A percentile compares a stretch with the other conserved stretches of the same genome.
Evolutionary conservation across 768 basidiomycete genomes (phyloP).

Genomic region (Boletus eberwhitei): DNA sequence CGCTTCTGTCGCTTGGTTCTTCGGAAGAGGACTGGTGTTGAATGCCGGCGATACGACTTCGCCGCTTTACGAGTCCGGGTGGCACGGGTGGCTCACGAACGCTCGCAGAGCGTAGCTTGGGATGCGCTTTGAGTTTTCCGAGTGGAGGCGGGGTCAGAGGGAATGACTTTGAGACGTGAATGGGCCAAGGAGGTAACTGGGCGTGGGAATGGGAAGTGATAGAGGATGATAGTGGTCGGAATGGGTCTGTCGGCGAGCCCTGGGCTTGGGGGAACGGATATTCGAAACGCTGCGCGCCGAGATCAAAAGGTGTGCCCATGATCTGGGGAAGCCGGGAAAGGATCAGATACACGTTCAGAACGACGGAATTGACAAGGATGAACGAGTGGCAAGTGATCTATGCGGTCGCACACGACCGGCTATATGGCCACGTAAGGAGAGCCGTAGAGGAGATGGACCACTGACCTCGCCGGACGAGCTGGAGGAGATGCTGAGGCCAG

Average conservation of each 20-base stretch:
- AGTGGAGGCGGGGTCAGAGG: conserved; percentile 30
- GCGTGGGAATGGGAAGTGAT: conserved; percentile 23
- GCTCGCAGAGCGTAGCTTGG: conserved; percentile 27
- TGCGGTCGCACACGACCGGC: conserved; percentile 7
- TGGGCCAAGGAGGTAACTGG: conserved; percentile 25
- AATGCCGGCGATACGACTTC: conserved; percentile 20
- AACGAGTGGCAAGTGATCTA: conserved; percentile 5
- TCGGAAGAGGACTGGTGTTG: conserved; percentile 28
- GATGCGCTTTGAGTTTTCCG: conserved; percentile 26
- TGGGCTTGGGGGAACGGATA: conserved; percentile 32
- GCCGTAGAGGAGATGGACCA: neutral
- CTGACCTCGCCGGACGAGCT: conserved; percentile 33
- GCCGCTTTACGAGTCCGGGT: conserved; percentile 29
- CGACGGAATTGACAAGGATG: neutral
- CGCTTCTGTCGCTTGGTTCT: conserved; percentile 29
- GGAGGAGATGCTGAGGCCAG: conserved; percentile 30
- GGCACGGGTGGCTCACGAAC: conserved; percentile 32
- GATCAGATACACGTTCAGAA: neutral
- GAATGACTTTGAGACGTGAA: conserved; percentile 30
- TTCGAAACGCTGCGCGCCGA: conserved; percentile 32
- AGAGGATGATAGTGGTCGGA: conserved; percentile 22
- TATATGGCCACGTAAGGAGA: conserved; percentile 1
- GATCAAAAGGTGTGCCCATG: conserved; percentile 34
- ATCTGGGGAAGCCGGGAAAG: conserved; percentile 18
- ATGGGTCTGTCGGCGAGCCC: conserved; percentile 28